Conservation (phyloP, 1,284 basidiomycete genomes). For the Spongispora temasekensis region DNA sequence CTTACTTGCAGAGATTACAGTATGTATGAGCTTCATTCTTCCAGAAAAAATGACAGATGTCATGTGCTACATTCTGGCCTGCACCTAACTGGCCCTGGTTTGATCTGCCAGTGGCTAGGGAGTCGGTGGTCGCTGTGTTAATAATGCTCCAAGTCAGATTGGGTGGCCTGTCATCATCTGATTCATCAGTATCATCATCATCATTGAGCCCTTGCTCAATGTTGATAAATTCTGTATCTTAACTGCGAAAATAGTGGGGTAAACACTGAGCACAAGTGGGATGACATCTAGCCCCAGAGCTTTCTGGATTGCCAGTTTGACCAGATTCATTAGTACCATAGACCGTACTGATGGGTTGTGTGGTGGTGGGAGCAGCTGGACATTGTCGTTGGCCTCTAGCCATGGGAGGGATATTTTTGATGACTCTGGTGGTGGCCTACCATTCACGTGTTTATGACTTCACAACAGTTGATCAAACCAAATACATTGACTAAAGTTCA, state of each 20-base stretch:
- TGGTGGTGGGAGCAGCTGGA: neutral
- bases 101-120: neutral
- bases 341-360: too few relatives aligned
- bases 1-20: neutral
- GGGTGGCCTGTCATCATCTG: neutral
- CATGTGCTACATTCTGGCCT: neutral
- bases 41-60: neutral
- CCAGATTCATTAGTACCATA: neutral
- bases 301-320: neutral
- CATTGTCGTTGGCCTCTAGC: neutral
- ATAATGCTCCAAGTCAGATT: neutral
- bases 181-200: neutral
- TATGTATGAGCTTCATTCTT: neutral
- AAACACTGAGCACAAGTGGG: neutral
- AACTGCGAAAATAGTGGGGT: neutral
- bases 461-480: too few relatives aligned
- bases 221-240: neutral
- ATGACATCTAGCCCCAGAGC: neutral
- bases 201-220: neutral
- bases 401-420: too few relatives aligned
- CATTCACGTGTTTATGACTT: too few relatives aligned
- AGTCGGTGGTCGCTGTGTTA: neutral
- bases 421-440: too few relatives aligned
- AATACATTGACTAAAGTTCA: too few relatives aligned
- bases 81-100: neutral